Conservation (phyloP, 768 basidiomycete species). For the Hortiboletus campestris region DNA sequence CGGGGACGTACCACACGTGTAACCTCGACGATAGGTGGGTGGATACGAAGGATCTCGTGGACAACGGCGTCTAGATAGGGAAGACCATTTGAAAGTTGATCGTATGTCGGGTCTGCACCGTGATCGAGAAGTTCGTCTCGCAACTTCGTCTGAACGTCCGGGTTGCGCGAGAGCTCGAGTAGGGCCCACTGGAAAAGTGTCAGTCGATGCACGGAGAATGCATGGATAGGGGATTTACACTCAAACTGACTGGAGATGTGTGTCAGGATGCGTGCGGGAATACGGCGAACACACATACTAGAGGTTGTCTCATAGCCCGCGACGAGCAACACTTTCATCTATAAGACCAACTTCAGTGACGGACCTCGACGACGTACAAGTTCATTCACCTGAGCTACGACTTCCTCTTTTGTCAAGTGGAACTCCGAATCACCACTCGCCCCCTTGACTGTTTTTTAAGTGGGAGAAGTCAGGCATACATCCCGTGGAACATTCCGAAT, state of each 20-base stretch:
- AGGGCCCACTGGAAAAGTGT: too few relatives aligned
- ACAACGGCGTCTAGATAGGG: too few relatives aligned
- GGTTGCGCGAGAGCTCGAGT: too few relatives aligned
- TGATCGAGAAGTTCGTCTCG: too few relatives aligned
- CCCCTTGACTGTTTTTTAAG: constrained; percentile 34
- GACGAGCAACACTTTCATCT: constrained; percentile 21
- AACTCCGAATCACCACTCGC: constrained; percentile 25
- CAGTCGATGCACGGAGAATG: too few relatives aligned
- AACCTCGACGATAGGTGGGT: too few relatives aligned
- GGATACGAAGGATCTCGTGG: too few relatives aligned
- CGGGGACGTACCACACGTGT: constrained; percentile 13
- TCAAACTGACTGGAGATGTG: constrained; percentile 16
- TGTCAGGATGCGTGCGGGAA: background rate
- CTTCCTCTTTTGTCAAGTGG: constrained; percentile 26
- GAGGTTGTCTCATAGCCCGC: constrained; percentile 25
- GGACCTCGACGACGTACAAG: background rate
- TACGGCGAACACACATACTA: constrained; percentile 2
- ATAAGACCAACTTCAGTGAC: background rate
- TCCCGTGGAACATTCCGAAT: constrained; percentile 13
- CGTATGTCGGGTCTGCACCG: too few relatives aligned
- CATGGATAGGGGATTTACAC: too few relatives aligned
- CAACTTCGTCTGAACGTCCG: too few relatives aligned
- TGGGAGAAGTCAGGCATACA: background rate
- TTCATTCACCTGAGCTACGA: constrained; percentile 21
- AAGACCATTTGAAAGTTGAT: too few relatives aligned